phyloP scores from a whole-genome alignment of 441 rosid genomes.

The Macaranga tanarius region DNA sequence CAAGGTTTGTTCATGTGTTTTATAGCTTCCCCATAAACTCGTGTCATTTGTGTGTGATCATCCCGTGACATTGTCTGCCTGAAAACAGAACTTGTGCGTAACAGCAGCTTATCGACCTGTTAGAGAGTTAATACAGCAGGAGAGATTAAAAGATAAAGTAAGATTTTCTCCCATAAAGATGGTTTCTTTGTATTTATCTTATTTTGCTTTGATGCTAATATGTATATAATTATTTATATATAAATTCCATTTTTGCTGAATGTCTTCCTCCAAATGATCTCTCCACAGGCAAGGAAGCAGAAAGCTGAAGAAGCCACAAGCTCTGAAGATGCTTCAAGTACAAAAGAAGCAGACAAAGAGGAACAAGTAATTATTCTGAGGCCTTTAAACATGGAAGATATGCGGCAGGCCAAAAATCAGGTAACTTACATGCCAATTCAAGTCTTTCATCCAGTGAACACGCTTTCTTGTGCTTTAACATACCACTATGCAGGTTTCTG shows the following conservation, averaged over 20 bases:
- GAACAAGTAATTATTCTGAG: slow-evolving; percentile 61
- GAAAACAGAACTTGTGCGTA: slow-evolving; percentile 77
- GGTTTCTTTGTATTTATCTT: background rate
- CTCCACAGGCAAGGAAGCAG: slow-evolving; percentile 46
- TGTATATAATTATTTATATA: background rate
- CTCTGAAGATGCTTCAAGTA: slow-evolving; percentile 43
- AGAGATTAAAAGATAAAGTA: slow-evolving; percentile 73
- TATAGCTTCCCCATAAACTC: background rate
- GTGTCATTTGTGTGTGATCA: slow-evolving; percentile 1
- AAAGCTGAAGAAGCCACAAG: slow-evolving; percentile 57
- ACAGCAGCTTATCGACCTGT: slow-evolving; percentile 97
- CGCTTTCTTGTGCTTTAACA: background rate
- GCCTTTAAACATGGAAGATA: slow-evolving; percentile 83
- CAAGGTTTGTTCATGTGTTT: slow-evolving; percentile 61
- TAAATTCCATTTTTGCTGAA: background rate
- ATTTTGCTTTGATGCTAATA: background rate
- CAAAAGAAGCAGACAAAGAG: slow-evolving; percentile 53
- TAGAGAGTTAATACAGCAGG: slow-evolving; percentile 82
- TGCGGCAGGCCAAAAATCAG: slow-evolving; percentile 94
- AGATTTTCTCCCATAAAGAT: slow-evolving; percentile 8
- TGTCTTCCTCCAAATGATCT: slow-evolving; percentile 5
- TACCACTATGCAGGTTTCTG: slow-evolving; percentile 59
- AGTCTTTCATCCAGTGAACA: background rate
- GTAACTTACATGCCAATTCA: slow-evolving; percentile 27
- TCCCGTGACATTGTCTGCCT: slow-evolving; percentile 19